Base-by-base conservation (phyloP, 768 basidiomycete genomes). In the Hebeloma cylindrosporum region DNA sequence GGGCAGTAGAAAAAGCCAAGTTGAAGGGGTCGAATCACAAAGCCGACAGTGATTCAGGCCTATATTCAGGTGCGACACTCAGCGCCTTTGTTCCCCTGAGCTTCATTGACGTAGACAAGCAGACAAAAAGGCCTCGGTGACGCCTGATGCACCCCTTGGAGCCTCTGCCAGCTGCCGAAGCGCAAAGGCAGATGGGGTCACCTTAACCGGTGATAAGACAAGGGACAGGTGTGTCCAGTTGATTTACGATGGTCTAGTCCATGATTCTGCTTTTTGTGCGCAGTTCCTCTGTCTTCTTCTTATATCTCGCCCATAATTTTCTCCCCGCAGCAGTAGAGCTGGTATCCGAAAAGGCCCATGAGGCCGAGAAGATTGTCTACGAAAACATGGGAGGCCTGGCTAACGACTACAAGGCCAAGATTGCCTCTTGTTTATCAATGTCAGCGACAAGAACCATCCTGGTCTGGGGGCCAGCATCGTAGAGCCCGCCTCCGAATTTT, bases 391-490 rank as follows among this genome's bases (percentile, higher is more conserved):
- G 67, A 8, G 67, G 69, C 14, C 71, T 75, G 1, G 78, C 66
- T 0, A 64, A 64, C 0, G 60, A 70, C 9, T 93, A 93, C 65
- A 84, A 82, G 53, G 64, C 70, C 55, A 96, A 90, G 63, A 88
- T 98, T 50, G 96, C 21, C 83, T 84, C 20, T 65, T 97, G 33
- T 94, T 80, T 60, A 85, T 95, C 55, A 98, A 98, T 65, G 74
- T 99, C 56, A 97, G 96, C 65, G 94, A 95, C 66, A 93, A 92
- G 69, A 81, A 84, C 55, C 98, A 99, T 65, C 93, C 93, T 11
- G 75, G 77, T 21, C 63, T 99, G 43, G 75, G 94, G 31, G 88
- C 88, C 60, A 85, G 80, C 54, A 80, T 99, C 48, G 87, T 95
- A 25, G 79, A 83, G 29, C 4, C 32, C 52, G 7, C 35, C 50